A percentile compares a stretch with the other conserved stretches of the same genome.
Conservation (phyloP, 2,329 filamentous ascomycete species). For the Thelonectria olida region DNA sequence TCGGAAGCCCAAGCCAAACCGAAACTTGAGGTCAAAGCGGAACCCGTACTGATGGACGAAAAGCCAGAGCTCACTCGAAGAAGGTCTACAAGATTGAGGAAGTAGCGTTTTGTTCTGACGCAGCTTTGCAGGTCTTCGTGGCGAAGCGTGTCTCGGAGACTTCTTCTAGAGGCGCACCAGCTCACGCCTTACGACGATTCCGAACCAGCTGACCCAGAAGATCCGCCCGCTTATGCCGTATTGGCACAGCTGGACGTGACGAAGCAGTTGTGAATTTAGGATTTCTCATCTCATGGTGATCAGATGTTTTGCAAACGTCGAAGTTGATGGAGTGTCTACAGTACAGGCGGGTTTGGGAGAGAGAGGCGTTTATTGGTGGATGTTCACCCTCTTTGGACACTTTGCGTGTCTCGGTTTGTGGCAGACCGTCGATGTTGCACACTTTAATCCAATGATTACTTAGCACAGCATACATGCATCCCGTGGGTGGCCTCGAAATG, state of each 20-base stretch:
- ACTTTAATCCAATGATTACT: no score
- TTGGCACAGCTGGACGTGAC: neutral
- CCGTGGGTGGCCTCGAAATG: no score
- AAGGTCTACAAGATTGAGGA: constrained; percentile 35
- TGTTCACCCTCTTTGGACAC: no score
- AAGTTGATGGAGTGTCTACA: neutral
- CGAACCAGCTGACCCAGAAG: neutral
- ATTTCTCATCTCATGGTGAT: neutral
- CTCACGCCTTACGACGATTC: neutral
- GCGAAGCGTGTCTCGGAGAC: neutral
- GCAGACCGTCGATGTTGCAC: no score
- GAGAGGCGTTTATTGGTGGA: neutral
- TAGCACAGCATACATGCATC: no score
- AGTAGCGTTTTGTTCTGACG: constrained; percentile 14
- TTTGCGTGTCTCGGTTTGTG: no score
- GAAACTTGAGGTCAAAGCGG: constrained; percentile 29
- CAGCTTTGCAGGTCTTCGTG: no score
- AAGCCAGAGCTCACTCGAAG: constrained; percentile 30
- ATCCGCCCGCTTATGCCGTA: neutral
- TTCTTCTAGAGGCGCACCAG: neutral
- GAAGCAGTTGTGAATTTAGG: neutral
- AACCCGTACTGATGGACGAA: constrained; percentile 14
- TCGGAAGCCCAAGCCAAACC: constrained; percentile 39
- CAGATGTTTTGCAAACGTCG: neutral
- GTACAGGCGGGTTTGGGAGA: no score